Percentiles rank a stretch among this genome's conserved stretches.
phyloP scores from a whole-genome alignment of 2,329 filamentous ascomycete species.

The Myriosclerotinia curreyana region DNA sequence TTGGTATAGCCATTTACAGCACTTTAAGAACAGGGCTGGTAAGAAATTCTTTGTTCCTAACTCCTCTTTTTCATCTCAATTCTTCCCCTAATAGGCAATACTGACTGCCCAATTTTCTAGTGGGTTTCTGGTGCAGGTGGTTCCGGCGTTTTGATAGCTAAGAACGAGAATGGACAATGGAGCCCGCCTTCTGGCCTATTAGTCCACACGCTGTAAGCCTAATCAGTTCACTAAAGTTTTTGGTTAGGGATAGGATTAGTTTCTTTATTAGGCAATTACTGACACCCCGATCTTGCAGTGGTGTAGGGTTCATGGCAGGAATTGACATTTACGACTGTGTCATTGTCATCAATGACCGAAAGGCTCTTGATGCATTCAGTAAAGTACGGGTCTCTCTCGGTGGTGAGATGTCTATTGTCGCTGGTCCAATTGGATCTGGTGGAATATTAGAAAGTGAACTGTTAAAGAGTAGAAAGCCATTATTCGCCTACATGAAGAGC shows the following conservation, averaged over 20 bases:
- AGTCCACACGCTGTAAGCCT: conserved; percentile 67
- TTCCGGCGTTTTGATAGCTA: conserved; percentile 76
- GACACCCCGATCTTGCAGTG: conserved; percentile 37
- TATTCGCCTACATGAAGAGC: conserved; percentile 84
- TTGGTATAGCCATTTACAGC: conserved; percentile 87
- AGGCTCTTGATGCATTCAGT: conserved; percentile 81
- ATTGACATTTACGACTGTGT: conserved; percentile 97
- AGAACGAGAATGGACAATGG: conserved; percentile 82
- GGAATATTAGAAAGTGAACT: conserved; percentile 43
- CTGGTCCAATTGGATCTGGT: conserved; percentile 75
- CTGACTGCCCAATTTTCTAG: too few species aligned
- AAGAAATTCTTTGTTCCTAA: too few species aligned
- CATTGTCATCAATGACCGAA: conserved; percentile 82
- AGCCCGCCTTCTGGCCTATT: conserved; percentile 88
- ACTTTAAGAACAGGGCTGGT: conserved; percentile 91
- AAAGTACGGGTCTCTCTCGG: conserved; percentile 76
- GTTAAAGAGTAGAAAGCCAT: conserved; percentile 59
- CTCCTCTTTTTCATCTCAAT: too few species aligned
- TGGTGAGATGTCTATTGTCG: conserved; percentile 71
- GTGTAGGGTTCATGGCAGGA: conserved; percentile 83
- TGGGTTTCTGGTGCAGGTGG: conserved; percentile 89
- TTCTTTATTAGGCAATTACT: too few species aligned
- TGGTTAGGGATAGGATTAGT: too few species aligned
- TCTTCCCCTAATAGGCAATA: too few species aligned
- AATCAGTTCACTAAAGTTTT: too few species aligned